phyloP scores from a whole-genome alignment of 192 early-diverging fungal species.

The Gonapodya prolifera region DNA sequence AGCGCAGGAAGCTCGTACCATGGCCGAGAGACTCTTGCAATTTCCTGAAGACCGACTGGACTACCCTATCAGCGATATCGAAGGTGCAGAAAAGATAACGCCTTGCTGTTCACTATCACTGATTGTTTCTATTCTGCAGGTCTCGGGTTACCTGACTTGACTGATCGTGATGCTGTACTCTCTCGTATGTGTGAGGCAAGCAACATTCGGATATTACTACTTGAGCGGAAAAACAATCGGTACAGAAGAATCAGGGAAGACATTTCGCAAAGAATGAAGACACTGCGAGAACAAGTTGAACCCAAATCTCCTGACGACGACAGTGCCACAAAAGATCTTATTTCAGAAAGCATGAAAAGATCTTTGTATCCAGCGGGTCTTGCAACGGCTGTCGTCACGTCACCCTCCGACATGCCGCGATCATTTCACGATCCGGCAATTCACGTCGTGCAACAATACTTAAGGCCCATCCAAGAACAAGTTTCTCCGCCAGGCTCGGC shows the following conservation, averaged over 20 bases:
- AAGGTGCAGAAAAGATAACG: too few species aligned
- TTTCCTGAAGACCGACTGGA: not conserved
- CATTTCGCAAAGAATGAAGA: not conserved
- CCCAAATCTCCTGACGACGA: not conserved
- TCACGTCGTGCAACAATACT: not conserved
- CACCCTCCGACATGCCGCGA: not conserved
- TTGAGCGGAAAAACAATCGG: not conserved
- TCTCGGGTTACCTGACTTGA: not conserved
- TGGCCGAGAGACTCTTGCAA: not conserved
- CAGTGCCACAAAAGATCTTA: not conserved
- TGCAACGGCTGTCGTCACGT: not conserved
- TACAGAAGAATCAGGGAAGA: not conserved
- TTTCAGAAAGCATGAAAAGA: not conserved
- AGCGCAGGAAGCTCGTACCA: not conserved
- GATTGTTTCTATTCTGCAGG: too few species aligned
- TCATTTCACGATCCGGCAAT: not conserved
- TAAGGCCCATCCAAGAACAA: not conserved
- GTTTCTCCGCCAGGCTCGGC: not conserved
- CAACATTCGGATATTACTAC: not conserved
- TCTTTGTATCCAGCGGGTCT: not conserved
- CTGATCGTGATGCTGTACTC: not conserved
- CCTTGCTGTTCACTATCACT: too few species aligned
- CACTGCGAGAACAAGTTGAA: not conserved
- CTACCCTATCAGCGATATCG: not conserved
- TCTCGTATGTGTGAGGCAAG: not conserved